Base-by-base conservation (phyloP, 2,329 filamentous ascomycete genomes). In the Decorospora gaudefroyi region DNA sequence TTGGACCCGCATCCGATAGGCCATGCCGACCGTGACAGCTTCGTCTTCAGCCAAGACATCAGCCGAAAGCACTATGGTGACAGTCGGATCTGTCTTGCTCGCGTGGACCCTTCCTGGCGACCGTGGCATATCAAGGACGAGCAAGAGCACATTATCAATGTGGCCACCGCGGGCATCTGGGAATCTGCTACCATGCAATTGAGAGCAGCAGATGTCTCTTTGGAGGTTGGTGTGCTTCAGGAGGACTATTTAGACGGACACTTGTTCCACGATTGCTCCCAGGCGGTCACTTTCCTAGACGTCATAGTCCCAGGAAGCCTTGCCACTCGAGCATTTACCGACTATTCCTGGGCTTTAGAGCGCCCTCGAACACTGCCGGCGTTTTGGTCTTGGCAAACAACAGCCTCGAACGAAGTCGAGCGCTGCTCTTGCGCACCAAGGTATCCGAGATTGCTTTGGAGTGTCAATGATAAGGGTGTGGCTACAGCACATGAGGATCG, bases 1-100 rank as follows among this genome's bases (percentile, higher is more conserved):
- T 66, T 83, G 3, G 80, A 86, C 40, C 78, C 81, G 0, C 68
- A 73, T 4, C 74, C 74, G 11, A 71, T 77, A 23, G 76, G 76
- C 0, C 61, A 75, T 18, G 62, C 73, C 0, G 58, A 69, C 0
- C 42, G 75, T 4, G 82, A 86, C 57, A 63, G 62, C 2, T 84
- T 83, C 53, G 77, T 85, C 0, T 82, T 87, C 54, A 75, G 81
- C 2, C 53, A 72, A 5, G 72, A 78, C 32, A 74, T 75, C 42
- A 63, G 67, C 6, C 69, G 74, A 4, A 65, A 78, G 5, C 65
- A 73, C 10, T 74, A 76, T 25, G 74, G 76, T 12, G 73, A 78
- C 30, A 46, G 67, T 4, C 74, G 82, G 22, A 55, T 68, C 2
- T 64, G 71, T 3, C 53, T 82, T 21, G 79, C 75, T 2, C 69